Base-by-base conservation (phyloP, 2,329 filamentous ascomycete species). In the Alternaria viburni region DNA sequence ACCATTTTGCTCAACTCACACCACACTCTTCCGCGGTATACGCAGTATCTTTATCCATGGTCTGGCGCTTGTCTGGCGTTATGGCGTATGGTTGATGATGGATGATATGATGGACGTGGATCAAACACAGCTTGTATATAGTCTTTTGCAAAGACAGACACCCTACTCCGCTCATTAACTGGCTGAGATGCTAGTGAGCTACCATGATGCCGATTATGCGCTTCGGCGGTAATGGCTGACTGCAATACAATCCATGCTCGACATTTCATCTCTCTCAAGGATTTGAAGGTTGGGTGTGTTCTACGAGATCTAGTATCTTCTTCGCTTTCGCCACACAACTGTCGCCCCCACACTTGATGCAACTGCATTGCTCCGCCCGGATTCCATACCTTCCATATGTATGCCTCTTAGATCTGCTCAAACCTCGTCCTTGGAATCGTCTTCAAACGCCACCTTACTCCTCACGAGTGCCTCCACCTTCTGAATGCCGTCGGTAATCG, bases 101-200 rank as follows among this genome's bases (percentile, higher is more conserved):
- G 49, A 32, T 32, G 8, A 52, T 25, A 32, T 15, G 8, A 52
- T 36, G 49, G 30, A 30, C 49, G 19, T 23, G 19, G 49, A 36
- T 6, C 19, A 30, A 1, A 36, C 30, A 21, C 49, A 25, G 49
- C 49, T 52, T 36, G 49, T 52, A 52, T 32, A 52, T 52, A 52
- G 19, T 52, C 49, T 52, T 41, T 41, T 41, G 49, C 25, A 52
- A 52, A 36, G 49, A 52, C 28, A 52, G 30, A 52, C 28, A 52
- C 49, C 30, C 30, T 52, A 52, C 49, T 52, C 49, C 28, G 49
- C 30, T 52, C 49, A 32, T 25, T 10, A 23, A 25, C 49, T 52
- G 49, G 49, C 49, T 52, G 30, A 41, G 30, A 52, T 52, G 30
- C 30, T 52, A 52, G 49, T 52, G 49, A 52, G 49, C 49, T 52